Conservation (phyloP, 768 basidiomycete species). For the Boletus tylopilopsis region DNA sequence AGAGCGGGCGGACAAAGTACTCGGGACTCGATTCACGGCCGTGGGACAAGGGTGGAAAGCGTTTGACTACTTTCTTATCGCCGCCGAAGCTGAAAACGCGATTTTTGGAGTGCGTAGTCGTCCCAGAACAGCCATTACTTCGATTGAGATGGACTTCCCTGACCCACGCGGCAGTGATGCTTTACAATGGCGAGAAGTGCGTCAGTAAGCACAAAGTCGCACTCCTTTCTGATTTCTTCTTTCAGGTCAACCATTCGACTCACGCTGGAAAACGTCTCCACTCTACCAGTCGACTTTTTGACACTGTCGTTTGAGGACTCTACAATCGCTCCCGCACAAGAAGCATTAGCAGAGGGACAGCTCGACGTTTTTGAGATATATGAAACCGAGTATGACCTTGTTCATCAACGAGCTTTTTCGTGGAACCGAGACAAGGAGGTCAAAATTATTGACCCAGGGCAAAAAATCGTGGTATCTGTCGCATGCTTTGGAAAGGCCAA, state of each 20-base stretch:
- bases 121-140: slow-evolving; percentile 84
- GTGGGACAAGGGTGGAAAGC: slow-evolving; percentile 51
- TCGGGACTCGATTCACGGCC: slow-evolving; percentile 68
- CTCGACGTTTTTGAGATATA: slow-evolving; percentile 83
- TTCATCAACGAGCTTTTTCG: slow-evolving; percentile 74
- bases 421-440: slow-evolving; percentile 52
- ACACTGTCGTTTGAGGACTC: slow-evolving; percentile 89
- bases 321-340: slow-evolving; percentile 71
- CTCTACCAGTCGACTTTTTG: slow-evolving; percentile 79
- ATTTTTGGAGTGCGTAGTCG: slow-evolving; percentile 79
- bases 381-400: slow-evolving; percentile 82
- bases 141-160: slow-evolving; percentile 85
- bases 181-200: slow-evolving; percentile 92
- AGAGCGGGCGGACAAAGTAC: slow-evolving; percentile 69
- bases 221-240: slow-evolving; percentile 1
- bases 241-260: slow-evolving; percentile 77
- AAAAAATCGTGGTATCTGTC: slow-evolving; percentile 64
- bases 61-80: slow-evolving; percentile 28
- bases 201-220: slow-evolving; percentile 21
- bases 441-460: slow-evolving; percentile 60
- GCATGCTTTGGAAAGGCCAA: slow-evolving; percentile 86
- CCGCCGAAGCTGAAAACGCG: slow-evolving; percentile 31
- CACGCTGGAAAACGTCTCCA: slow-evolving; percentile 86
- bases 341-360: slow-evolving; percentile 74
- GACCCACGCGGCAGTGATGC: slow-evolving; percentile 90